Percentiles rank a stretch among this genome's conserved stretches.
Evolutionary conservation across 2,329 filamentous ascomycete species (phyloP).

Genomic region (Xenoacremonium recifei): DNA sequence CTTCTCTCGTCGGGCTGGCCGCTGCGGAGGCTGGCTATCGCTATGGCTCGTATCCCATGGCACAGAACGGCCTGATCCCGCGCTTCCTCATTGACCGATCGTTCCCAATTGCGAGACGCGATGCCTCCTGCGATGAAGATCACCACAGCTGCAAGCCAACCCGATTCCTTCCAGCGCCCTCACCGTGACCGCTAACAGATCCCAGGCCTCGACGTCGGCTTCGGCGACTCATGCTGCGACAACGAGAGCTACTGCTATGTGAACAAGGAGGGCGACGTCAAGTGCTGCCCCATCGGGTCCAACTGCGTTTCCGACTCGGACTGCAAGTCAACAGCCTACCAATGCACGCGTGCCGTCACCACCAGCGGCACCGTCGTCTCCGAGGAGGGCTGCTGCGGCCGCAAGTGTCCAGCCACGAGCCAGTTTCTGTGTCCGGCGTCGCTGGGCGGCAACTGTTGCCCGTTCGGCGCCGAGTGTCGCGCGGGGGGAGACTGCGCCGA

Average conservation of each 20-base stretch:
- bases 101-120: conserved; percentile 27
- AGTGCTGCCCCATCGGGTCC: conserved; percentile 44
- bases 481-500: conserved; percentile 34
- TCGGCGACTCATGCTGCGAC: conserved; percentile 38
- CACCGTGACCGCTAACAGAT: neutral
- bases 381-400: conserved; percentile 36
- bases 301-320: conserved; percentile 37
- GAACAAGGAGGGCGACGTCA: conserved; percentile 27
- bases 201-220: conserved; percentile 42
- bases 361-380: conserved; percentile 25
- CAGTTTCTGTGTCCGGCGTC: conserved; percentile 43
- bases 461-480: conserved; percentile 42
- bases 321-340: conserved; percentile 34
- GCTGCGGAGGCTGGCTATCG: conserved; percentile 13
- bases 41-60: conserved; percentile 20
- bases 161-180: neutral
- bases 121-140: conserved; percentile 23
- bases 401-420: conserved; percentile 39
- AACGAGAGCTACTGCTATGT: conserved; percentile 47
- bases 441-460: conserved; percentile 51
- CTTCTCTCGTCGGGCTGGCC: conserved; percentile 9
- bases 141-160: conserved; percentile 31
- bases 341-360: conserved; percentile 31
- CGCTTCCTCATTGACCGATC: conserved; percentile 30
- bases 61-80: conserved; percentile 28